Evolutionary conservation across 1,284 basidiomycete genomes (phyloP), one percentile per base, ranked within the genome.

Genomic region (Filobasidium uniguttulatum): DNA sequence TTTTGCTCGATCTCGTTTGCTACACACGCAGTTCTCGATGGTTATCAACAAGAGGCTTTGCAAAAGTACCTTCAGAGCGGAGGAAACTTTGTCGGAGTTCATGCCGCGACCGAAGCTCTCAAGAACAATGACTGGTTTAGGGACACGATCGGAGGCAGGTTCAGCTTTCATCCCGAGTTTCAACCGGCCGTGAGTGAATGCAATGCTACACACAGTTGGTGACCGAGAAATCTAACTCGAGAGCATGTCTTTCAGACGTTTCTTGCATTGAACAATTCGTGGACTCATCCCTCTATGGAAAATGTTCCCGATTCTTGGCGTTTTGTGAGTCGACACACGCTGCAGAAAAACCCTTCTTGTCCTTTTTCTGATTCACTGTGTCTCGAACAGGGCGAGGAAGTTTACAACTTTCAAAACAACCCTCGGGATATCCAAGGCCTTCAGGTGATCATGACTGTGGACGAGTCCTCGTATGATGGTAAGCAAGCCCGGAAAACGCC

Each of bases 361-460:
- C 23, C 19, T 36, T 25, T 3, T 33, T n/a, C 9, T 33, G 9
- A 9, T 33, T 9, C 9, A 33, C 33, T 19, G 3, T 19, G 5
- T 19, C 33, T 10, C 5, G 15, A 19, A 7, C 50, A 67, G 65
- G 56, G 61, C 10, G 69, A 71, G 54, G 69, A 71, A 51, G 66
- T 70, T 30, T 87, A 87, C 67, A 80, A 83, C 64, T 86, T 84
- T 69, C 77, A 80, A 57, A 80, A 77, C 1, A 80, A 88, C 63
- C 84, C 84, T 10, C 73, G 84, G 46, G 62, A 64, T 5, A 59
- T 81, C 14, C n/a, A n/a, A n/a, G 82, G 81, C 6, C 82, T 82
- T 0, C 66, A 72, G 0, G 78, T 86, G 2, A 20, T 52, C 25
- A 70, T 85, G 3, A 75, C 80, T 0, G 83, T 81, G 0, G 73